Percentiles rank a stretch among this genome's conserved stretches.
phyloP scores from a whole-genome alignment of 1,284 basidiomycete species.

The Trametes polyzona region DNA sequence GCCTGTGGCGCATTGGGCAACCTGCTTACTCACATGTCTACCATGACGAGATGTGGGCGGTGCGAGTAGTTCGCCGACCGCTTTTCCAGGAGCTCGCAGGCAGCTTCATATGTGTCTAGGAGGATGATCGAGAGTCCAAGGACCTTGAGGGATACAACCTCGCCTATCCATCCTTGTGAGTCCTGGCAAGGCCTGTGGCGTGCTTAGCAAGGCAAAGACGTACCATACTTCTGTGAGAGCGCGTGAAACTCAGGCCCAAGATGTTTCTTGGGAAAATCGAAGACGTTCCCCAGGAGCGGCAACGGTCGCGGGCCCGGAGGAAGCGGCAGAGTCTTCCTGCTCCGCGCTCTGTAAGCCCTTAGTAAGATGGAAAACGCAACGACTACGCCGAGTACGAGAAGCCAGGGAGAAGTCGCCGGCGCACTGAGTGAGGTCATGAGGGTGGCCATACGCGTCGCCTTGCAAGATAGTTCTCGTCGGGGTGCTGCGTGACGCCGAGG shows the following conservation, averaged over 20 bases:
- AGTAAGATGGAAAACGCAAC: not conserved
- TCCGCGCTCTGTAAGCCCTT: not conserved
- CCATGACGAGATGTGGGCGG: constrained; percentile 45
- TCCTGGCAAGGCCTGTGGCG: not conserved
- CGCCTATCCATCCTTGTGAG: constrained; percentile 43
- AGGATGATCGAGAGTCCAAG: constrained; percentile 64
- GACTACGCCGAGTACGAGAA: not conserved
- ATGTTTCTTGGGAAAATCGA: constrained; percentile 22
- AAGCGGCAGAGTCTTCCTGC: not conserved
- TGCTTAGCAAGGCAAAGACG: not conserved
- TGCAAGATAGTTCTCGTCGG: not conserved
- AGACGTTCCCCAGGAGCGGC: constrained; percentile 26
- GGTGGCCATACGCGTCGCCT: not conserved
- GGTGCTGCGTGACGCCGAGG: not conserved
- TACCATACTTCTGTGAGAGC: constrained; percentile 6
- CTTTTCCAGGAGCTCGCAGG: constrained; percentile 66
- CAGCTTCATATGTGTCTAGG: constrained; percentile 56
- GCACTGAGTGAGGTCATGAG: not conserved
- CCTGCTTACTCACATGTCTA: constrained; percentile 7
- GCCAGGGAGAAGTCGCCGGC: not conserved
- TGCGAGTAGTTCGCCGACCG: constrained; percentile 70
- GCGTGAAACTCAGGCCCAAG: constrained; percentile 9
- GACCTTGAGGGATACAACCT: constrained; percentile 59
- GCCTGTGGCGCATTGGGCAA: not conserved
- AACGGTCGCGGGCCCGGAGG: constrained; percentile 25